Conservation (phyloP, 306 rosid genomes). For the Elaeagnus macrophylla region DNA sequence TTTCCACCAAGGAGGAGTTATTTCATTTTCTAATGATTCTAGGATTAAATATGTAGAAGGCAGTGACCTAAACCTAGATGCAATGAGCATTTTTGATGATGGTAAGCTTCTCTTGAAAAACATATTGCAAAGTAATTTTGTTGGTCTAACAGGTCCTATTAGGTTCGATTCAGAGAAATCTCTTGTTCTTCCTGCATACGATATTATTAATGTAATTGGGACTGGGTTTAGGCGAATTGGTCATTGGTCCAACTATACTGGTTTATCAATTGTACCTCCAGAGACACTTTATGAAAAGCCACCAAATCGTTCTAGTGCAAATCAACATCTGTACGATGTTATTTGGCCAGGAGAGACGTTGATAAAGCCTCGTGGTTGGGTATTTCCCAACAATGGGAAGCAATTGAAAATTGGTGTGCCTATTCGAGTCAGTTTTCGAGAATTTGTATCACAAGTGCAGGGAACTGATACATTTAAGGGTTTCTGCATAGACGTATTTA, state of each 20-base stretch:
- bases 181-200: conserved; percentile 15
- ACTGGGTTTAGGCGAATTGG: conserved; percentile 18
- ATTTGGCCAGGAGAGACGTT: conserved; percentile 24
- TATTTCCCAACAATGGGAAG: conserved; percentile 17
- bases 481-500: conserved; percentile 26
- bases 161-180: conserved; percentile 14
- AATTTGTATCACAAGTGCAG: conserved; percentile 15
- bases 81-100: conserved; percentile 15
- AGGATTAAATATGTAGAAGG: background rate
- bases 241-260: conserved; percentile 21
- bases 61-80: conserved; percentile 17
- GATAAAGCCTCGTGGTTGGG: conserved; percentile 26
- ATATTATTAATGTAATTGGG: conserved; percentile 25
- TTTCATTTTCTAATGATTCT: conserved; percentile 16
- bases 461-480: conserved; percentile 17
- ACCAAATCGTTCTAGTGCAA: background rate
- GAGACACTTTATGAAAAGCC: background rate
- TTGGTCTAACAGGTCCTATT: conserved; percentile 18
- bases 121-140: conserved; percentile 8
- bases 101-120: conserved; percentile 10
- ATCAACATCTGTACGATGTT: conserved; percentile 14
- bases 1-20: conserved; percentile 3
- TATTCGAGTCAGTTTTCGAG: background rate
- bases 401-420: conserved; percentile 20
- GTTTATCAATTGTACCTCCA: conserved; percentile 10